Conservation (phyloP, 2,329 filamentous ascomycete genomes). For the Colletotrichum cuscutae region DNA sequence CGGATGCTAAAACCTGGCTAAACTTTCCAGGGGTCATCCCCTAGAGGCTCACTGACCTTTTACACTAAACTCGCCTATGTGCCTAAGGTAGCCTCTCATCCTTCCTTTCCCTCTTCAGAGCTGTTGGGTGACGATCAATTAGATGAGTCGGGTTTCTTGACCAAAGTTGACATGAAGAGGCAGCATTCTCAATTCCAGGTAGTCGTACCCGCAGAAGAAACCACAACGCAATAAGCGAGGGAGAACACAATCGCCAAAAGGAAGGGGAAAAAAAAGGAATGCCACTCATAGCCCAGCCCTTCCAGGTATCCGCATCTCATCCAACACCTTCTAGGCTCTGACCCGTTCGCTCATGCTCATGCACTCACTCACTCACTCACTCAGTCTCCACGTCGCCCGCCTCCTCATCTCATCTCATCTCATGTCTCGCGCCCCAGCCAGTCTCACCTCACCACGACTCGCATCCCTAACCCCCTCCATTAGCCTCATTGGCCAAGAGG, state of each 20-base stretch:
- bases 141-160: neutral
- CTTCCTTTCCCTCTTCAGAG: neutral
- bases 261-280: neutral
- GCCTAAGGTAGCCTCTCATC: neutral
- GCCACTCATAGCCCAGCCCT: neutral
- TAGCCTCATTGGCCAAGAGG: constrained; percentile 19
- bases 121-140: too few relatives aligned
- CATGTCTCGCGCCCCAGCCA: constrained; percentile 15
- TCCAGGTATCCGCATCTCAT: neutral
- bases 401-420: constrained; percentile 20
- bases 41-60: constrained; percentile 10
- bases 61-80: neutral
- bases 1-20: constrained; percentile 16
- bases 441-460: constrained; percentile 17
- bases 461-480: neutral
- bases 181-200: too few relatives aligned
- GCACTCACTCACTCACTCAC: neutral
- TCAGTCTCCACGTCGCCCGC: neutral
- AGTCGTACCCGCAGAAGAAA: neutral
- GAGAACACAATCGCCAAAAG: neutral
- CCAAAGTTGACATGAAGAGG: too few relatives aligned
- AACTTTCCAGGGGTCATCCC: constrained; percentile 29
- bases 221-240: neutral
- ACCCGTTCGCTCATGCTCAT: neutral
- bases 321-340: neutral